Conservation (phyloP, 1,284 basidiomycete genomes). For the Entoloma clypeatum region DNA sequence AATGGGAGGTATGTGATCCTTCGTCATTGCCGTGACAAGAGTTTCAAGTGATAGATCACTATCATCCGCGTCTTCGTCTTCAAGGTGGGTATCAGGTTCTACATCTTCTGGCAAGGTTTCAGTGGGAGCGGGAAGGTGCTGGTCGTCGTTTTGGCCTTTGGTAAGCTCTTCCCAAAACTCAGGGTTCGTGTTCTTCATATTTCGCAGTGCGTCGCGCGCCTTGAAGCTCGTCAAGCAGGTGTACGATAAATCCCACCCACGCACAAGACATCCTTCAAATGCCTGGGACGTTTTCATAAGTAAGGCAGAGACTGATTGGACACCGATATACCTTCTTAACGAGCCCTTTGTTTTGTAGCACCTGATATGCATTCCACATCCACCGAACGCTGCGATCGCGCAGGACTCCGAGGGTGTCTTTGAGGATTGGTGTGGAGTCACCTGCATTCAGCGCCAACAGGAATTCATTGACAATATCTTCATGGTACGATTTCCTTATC, state of each 20-base stretch:
- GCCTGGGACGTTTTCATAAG: no score
- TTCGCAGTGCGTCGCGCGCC: slow-evolving; percentile 18
- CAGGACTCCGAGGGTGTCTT: slow-evolving; percentile 13
- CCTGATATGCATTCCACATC: slow-evolving; percentile 17
- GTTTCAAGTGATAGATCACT: slow-evolving; percentile 12
- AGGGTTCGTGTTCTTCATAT: slow-evolving; percentile 20
- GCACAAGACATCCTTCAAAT: slow-evolving; percentile 21
- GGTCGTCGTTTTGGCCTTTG: neutral
- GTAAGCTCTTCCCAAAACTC: slow-evolving; percentile 21
- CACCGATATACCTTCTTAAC: slow-evolving; percentile 20
- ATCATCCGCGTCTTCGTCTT: slow-evolving; percentile 16
- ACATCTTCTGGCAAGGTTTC: slow-evolving; percentile 13
- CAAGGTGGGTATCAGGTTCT: slow-evolving; percentile 3
- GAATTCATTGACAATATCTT: slow-evolving; percentile 25
- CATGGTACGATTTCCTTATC: slow-evolving; percentile 26
- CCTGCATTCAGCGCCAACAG: slow-evolving; percentile 5
- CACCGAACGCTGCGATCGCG: slow-evolving; percentile 15
- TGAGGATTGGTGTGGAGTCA: neutral
- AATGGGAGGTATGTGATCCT: neutral
- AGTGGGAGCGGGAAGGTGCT: neutral
- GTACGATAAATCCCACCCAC: slow-evolving; percentile 28
- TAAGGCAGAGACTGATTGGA: no score
- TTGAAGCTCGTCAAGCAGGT: slow-evolving; percentile 22
- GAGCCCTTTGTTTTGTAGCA: slow-evolving; percentile 13
- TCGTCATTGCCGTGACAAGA: slow-evolving; percentile 1